Evolutionary conservation across 345 rosid genomes (phyloP).

Genomic region (Salix exigua): DNA sequence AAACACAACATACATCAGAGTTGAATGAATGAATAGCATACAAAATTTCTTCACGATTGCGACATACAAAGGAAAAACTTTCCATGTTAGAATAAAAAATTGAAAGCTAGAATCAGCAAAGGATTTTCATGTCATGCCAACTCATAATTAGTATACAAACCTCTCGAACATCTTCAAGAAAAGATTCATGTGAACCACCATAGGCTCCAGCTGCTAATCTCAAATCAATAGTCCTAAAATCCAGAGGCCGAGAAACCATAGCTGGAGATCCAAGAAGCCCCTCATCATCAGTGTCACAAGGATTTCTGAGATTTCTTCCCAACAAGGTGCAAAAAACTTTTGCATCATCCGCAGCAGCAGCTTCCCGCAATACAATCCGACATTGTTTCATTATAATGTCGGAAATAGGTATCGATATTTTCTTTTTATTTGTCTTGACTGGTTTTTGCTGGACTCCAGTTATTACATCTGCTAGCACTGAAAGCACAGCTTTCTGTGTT

Average conservation of each 20-base stretch:
- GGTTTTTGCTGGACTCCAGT: slow-evolving; percentile 46
- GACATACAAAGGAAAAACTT: slow-evolving; percentile 3
- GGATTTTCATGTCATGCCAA: not conserved
- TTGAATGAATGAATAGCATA: not conserved
- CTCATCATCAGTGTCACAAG: slow-evolving; percentile 80
- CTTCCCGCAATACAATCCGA: slow-evolving; percentile 68
- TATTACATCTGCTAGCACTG: slow-evolving; percentile 67
- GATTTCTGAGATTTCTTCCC: slow-evolving; percentile 69
- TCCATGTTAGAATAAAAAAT: not conserved
- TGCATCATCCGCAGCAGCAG: slow-evolving; percentile 79
- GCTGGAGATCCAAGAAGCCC: slow-evolving; percentile 97
- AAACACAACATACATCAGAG: not conserved
- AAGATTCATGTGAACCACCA: slow-evolving; percentile 80
- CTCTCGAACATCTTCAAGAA: slow-evolving; percentile 94
- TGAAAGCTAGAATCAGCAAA: slow-evolving; percentile 10
- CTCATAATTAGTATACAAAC: slow-evolving; percentile 32
- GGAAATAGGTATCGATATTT: slow-evolving; percentile 49
- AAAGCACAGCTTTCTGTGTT: slow-evolving; percentile 95
- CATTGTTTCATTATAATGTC: slow-evolving; percentile 87
- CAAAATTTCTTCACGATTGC: not conserved
- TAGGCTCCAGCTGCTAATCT: slow-evolving; percentile 90
- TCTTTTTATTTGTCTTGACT: slow-evolving; percentile 53
- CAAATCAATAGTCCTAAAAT: slow-evolving; percentile 93
- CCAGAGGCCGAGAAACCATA: slow-evolving; percentile 91
- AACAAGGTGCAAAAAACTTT: slow-evolving; percentile 83